Evolutionary conservation across 306 rosid genomes (phyloP).

Genomic region (Canavalia ensiformis): DNA sequence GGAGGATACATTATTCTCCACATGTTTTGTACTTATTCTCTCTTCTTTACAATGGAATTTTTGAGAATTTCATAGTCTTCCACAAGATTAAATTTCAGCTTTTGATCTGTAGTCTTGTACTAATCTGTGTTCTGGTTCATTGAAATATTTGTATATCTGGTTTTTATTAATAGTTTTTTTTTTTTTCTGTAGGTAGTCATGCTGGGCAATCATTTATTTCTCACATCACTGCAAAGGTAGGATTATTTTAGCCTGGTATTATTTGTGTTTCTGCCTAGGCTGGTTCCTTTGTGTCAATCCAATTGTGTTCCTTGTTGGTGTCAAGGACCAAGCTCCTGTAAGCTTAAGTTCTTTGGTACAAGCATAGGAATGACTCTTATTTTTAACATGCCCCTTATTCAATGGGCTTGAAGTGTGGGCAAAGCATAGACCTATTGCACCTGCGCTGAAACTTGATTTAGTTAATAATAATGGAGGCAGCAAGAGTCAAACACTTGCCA

Average conservation of each 20-base stretch:
- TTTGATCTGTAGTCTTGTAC: conserved; percentile 3
- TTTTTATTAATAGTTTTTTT: conserved; percentile 38
- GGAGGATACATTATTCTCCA: conserved; percentile 18
- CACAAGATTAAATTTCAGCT: conserved; percentile 28
- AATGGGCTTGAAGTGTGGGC: conserved; percentile 5
- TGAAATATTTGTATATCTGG: conserved; percentile 25
- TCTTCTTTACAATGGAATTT: background rate
- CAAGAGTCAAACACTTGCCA: conserved; percentile 21
- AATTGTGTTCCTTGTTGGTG: conserved; percentile 8
- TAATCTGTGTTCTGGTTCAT: conserved; percentile 1
- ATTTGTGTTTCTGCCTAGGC: conserved; percentile 35
- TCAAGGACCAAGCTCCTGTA: conserved; percentile 22
- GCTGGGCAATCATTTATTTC: conserved; percentile 88
- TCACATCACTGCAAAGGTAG: conserved; percentile 84
- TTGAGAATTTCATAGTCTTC: conserved; percentile 21
- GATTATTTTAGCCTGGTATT: conserved; percentile 40
- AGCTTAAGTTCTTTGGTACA: conserved; percentile 33
- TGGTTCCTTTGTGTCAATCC: conserved; percentile 29
- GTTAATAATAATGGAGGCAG: background rate
- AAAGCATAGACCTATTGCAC: background rate
- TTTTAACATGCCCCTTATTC: background rate
- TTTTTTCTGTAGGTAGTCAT: conserved; percentile 70
- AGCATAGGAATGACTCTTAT: background rate
- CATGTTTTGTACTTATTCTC: background rate
- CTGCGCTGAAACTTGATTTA: conserved; percentile 22